A percentile compares a stretch with the other conserved stretches of the same genome.
Evolutionary conservation across 805 yeast species (phyloP).

Genomic region (Blastobotrys attinorum): DNA sequence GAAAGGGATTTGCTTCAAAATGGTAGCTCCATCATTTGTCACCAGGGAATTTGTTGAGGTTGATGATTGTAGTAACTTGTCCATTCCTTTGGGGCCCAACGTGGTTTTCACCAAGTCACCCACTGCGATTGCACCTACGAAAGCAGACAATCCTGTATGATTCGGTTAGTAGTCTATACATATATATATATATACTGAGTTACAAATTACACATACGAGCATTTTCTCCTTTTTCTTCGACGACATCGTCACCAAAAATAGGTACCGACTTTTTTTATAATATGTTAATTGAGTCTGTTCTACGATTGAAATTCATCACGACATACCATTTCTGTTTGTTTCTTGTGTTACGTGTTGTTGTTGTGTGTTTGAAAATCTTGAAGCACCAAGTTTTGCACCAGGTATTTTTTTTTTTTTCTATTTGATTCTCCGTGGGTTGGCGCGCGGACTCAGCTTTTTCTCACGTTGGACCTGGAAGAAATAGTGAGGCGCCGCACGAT

Average conservation of each 20-base stretch:
- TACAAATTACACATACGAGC: conserved; percentile 48
- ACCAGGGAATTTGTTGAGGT: conserved; percentile 70
- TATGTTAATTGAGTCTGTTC: too few species aligned
- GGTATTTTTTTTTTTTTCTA: too few species aligned
- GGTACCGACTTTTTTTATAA: conserved; percentile 75
- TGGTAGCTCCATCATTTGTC: conserved; percentile 98
- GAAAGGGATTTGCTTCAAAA: conserved; percentile 84
- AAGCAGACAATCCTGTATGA: conserved; percentile 60
- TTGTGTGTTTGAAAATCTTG: too few species aligned
- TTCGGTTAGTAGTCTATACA: conserved; percentile 1
- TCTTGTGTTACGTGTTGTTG: too few species aligned
- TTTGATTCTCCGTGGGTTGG: too few species aligned
- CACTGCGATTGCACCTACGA: conserved; percentile 98
- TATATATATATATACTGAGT: not conserved
- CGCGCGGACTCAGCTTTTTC: too few species aligned
- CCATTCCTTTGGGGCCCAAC: conserved; percentile 99
- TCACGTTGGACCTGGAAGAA: too few species aligned
- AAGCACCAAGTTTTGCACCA: too few species aligned
- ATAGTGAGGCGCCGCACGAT: too few species aligned
- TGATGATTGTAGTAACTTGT: conserved; percentile 83
- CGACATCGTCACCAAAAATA: conserved; percentile 93
- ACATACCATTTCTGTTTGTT: too few species aligned
- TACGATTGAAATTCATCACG: too few species aligned
- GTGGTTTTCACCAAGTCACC: conserved; percentile 94
- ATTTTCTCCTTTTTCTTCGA: conserved; percentile 96